These are phyloP conservation scores for Luvunga scandens DNA, from an alignment of 345 rosid species.

Conservation along the genomic window DNA sequence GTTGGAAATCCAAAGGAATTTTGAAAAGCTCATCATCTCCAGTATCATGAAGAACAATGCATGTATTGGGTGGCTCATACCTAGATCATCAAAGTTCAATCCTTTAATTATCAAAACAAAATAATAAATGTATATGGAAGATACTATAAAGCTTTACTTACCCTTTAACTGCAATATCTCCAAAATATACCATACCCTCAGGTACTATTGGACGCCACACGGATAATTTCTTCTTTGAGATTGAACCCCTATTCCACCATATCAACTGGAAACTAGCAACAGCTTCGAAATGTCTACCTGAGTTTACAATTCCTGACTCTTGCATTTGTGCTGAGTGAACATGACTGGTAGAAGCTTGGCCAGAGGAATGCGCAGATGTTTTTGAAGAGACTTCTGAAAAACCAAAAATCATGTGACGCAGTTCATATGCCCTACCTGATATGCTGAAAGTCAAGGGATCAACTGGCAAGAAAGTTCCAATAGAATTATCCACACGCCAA, in stretches of 20 bases:
- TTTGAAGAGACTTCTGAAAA: slow-evolving; percentile 41
- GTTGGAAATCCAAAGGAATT: slow-evolving; percentile 62
- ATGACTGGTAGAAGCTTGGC: slow-evolving; percentile 35
- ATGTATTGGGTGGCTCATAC: slow-evolving; percentile 82
- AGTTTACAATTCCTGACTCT: slow-evolving; percentile 33
- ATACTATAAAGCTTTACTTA: slow-evolving; percentile 27
- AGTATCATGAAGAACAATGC: slow-evolving; percentile 72
- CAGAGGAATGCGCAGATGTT: slow-evolving; percentile 34
- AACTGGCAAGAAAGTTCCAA: slow-evolving; percentile 85
- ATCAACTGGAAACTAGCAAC: slow-evolving; percentile 79
- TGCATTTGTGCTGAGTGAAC: slow-evolving; percentile 29
- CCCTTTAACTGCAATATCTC: slow-evolving; percentile 96
- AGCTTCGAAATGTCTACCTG: slow-evolving; percentile 67
- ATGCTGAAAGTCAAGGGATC: slow-evolving; percentile 49
- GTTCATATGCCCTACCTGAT: slow-evolving; percentile 68
- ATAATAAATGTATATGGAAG: neutral
- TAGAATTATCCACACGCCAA: slow-evolving; percentile 89
- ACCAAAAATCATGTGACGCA: slow-evolving; percentile 65
- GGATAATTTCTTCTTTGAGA: slow-evolving; percentile 72
- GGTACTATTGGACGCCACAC: slow-evolving; percentile 87
- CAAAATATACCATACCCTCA: slow-evolving; percentile 83
- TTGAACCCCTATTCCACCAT: slow-evolving; percentile 83
- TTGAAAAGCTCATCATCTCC: slow-evolving; percentile 67
- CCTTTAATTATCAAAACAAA: slow-evolving; percentile 3
- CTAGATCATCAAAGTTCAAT: slow-evolving; percentile 32